Evolutionary conservation across 2,329 filamentous ascomycete species (phyloP).

Genomic region (Trichoderma koningiopsis): DNA sequence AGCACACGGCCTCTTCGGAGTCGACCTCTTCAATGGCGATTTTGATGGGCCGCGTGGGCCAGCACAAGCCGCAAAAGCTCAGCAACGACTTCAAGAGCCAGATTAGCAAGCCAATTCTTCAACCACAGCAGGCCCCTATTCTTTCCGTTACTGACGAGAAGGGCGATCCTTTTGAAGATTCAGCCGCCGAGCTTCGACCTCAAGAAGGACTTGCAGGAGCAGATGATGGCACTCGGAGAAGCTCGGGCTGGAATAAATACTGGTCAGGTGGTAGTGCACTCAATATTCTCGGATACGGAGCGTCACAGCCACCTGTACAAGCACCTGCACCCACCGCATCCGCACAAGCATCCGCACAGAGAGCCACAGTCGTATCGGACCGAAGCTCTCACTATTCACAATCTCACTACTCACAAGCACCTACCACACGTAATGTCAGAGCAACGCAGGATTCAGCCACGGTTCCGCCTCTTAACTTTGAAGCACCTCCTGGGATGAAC

Average conservation of each 20-base stretch:
- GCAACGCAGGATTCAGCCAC: constrained; percentile 68
- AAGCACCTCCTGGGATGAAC: constrained; percentile 63
- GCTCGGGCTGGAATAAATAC: constrained; percentile 76
- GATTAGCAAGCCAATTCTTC: constrained; percentile 63
- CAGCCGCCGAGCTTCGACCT: constrained; percentile 41
- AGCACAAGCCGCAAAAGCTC: constrained; percentile 50
- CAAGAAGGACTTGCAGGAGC: constrained; percentile 38
- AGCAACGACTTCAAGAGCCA: constrained; percentile 64
- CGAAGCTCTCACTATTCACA: constrained; percentile 59
- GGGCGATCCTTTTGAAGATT: constrained; percentile 44
- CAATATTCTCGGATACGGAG: constrained; percentile 64
- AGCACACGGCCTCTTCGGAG: constrained; percentile 54
- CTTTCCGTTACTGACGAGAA: constrained; percentile 45
- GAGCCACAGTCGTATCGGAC: constrained; percentile 57
- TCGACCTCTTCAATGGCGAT: constrained; percentile 68
- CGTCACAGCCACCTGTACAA: constrained; percentile 35
- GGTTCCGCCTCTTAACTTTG: constrained; percentile 68
- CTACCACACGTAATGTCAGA: constrained; percentile 39
- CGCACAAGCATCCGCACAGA: constrained; percentile 37
- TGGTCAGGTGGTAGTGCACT: constrained; percentile 73
- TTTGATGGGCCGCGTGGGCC: constrained; percentile 62
- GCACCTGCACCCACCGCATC: neutral
- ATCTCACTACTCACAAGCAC: constrained; percentile 55
- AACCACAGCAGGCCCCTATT: constrained; percentile 40
- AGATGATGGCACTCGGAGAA: constrained; percentile 56